Evolutionary conservation across 805 yeast species (phyloP).

Genomic region (Kuraishia ogatae): DNA sequence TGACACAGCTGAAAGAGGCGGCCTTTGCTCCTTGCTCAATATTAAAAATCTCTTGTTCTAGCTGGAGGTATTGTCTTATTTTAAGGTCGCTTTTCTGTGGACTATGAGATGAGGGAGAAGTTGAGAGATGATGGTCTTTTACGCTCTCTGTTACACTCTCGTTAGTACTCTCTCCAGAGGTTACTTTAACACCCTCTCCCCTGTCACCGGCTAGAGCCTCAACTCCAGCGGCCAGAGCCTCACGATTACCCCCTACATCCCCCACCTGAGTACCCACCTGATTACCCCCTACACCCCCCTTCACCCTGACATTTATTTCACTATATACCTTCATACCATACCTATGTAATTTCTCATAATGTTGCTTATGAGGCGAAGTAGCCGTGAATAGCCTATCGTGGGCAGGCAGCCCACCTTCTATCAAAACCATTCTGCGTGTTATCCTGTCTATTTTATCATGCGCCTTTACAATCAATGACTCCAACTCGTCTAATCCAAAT

Average conservation of each 20-base stretch:
- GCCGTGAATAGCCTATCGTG: slow-evolving; percentile 26
- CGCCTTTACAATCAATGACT: slow-evolving; percentile 7
- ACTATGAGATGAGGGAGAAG: not conserved
- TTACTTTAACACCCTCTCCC: not conserved
- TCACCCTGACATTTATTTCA: slow-evolving; percentile 6
- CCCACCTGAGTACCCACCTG: too few relatives aligned
- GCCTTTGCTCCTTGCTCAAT: not conserved
- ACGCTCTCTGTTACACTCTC: too few relatives aligned
- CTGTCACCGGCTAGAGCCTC: too few relatives aligned
- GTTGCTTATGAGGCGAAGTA: slow-evolving; percentile 29
- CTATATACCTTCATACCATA: slow-evolving; percentile 15
- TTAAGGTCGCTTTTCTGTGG: slow-evolving; percentile 4
- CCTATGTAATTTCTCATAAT: slow-evolving; percentile 31
- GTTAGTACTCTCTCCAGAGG: not conserved
- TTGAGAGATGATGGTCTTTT: too few relatives aligned
- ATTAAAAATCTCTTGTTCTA: slow-evolving; percentile 1
- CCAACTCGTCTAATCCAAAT: slow-evolving; percentile 16
- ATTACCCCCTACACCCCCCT: too few relatives aligned
- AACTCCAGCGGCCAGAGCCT: too few relatives aligned
- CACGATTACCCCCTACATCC: too few relatives aligned
- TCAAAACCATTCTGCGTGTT: slow-evolving; percentile 17
- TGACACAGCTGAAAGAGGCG: not conserved
- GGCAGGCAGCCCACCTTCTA: slow-evolving; percentile 27
- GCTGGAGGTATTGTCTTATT: slow-evolving; percentile 1
- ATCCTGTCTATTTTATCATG: slow-evolving; percentile 14